phyloP scores from a whole-genome alignment of 139 green algal species.

The Tetraselmis striata region DNA sequence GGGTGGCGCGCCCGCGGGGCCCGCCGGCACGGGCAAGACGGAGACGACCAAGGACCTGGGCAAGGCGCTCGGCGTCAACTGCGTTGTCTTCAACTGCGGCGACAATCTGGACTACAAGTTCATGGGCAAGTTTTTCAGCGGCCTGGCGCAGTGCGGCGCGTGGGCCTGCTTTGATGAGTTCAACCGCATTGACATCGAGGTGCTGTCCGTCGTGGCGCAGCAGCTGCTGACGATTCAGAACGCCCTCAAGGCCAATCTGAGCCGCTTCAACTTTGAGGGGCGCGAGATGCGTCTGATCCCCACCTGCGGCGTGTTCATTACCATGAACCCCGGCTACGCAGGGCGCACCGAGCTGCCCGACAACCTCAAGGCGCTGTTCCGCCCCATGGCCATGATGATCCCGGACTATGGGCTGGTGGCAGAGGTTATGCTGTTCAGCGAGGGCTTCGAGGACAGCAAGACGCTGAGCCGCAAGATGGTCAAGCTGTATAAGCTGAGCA shows the following conservation, averaged over 20 bases:
- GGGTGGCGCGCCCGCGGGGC: conserved; percentile 71
- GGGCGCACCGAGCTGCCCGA: conserved; percentile 76
- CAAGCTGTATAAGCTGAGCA: conserved; percentile 84
- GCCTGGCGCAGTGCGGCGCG: conserved; percentile 72
- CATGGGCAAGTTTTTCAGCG: conserved; percentile 81
- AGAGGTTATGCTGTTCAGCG: conserved; percentile 76
- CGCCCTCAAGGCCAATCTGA: conserved; percentile 57
- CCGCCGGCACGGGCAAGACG: conserved; percentile 21
- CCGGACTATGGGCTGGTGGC: conserved; percentile 72
- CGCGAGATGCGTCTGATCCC: conserved; percentile 66
- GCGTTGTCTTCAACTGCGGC: conserved; percentile 89
- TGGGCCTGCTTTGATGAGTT: conserved; percentile 90
- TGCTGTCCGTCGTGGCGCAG: conserved; percentile 79
- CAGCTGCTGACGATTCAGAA: conserved; percentile 82
- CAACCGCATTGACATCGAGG: conserved; percentile 85
- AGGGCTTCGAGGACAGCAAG: conserved; percentile 72
- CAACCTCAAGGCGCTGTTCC: conserved; percentile 81
- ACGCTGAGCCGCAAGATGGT: conserved; percentile 77
- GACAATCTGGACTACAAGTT: conserved; percentile 84
- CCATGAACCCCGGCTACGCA: conserved; percentile 87
- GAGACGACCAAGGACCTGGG: conserved; percentile 45
- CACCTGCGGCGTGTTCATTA: conserved; percentile 81
- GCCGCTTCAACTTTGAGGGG: conserved; percentile 78
- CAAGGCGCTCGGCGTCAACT: conserved; percentile 80
- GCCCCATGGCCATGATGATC: conserved; percentile 82